Evolutionary conservation across 345 rosid species (phyloP), one percentile per base, ranked within the genome.

Genomic region (Arabidopsis arenosa): DNA sequence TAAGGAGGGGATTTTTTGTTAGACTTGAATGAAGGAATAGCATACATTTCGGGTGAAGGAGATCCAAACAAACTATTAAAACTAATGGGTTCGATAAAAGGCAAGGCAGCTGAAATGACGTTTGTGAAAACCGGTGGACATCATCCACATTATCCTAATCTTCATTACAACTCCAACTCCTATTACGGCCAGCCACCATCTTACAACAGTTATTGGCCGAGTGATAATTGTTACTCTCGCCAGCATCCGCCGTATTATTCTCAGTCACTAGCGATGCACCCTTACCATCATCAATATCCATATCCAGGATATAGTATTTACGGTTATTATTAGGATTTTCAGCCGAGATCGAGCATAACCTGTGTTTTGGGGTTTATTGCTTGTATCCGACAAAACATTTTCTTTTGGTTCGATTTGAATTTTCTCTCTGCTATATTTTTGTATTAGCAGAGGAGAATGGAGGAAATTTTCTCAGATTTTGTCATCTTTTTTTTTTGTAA

Each of bases 41-140:
- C 49, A 15, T 44, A 44, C 49, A 62, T 68, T 68, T 37, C 73
- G 39, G 73, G 73, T n/a, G 11, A 5, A 8, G 73, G 52, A 52
- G 61, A 68, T 11, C 52, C 51, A 68, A 37, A 39, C 7, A 54
- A 40, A 41, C 52, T 68, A 6, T 26, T 68, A 9, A 68, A 39
- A 53, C 30, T 68, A 37, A 62, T 66, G 71, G 71, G 71, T 51
- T 33, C 44, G 12, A 10, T 6, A 2, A 51, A 36, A 23, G 36
- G 58, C 71, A 36, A 13, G 13, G 58, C 32, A 11, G 45, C 71
- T 48, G 36, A 66, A 66, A 51, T 66, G 59, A 11, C 35, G 18
- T 66, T 51, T 51, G 18, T 66, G 59, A 51, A 52, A 66, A 18
- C 36, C 8, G 8, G 59, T 17, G 12, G 58, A 51, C 52, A 43